Evolutionary conservation across 1,284 basidiomycete species (phyloP).

Genomic region (Retiboletus flavoniger): DNA sequence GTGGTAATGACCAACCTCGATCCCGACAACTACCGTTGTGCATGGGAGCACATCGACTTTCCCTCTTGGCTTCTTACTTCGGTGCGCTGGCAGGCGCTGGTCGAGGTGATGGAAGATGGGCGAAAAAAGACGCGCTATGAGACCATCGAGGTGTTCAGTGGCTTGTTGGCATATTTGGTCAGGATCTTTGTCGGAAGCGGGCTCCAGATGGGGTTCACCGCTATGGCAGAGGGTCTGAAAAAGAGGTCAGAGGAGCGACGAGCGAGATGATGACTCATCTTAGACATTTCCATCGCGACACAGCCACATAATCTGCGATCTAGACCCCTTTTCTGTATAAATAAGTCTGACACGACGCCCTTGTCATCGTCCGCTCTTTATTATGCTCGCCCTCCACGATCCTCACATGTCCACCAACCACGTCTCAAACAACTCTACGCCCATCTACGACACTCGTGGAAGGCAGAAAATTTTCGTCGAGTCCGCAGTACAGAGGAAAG

Average conservation of each 20-base stretch:
- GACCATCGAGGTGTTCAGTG: constrained; percentile 60
- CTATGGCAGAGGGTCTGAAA: constrained; percentile 61
- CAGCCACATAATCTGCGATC: constrained; percentile 27
- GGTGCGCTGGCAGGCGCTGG: constrained; percentile 66
- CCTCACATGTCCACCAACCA: constrained; percentile 10
- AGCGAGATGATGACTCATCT: constrained; percentile 17
- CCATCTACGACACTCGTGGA: constrained; percentile 27
- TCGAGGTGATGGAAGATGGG: constrained; percentile 43
- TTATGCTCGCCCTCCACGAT: constrained; percentile 21
- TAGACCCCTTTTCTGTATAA: constrained; percentile 16
- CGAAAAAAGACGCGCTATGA: constrained; percentile 57
- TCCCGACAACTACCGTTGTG: constrained; percentile 48
- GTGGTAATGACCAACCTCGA: constrained; percentile 50
- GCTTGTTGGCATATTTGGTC: constrained; percentile 56
- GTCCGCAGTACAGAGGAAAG: constrained; percentile 26
- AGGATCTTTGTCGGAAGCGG: constrained; percentile 44
- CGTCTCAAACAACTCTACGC: background rate
- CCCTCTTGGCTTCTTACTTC: constrained; percentile 49
- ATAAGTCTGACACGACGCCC: constrained; percentile 17
- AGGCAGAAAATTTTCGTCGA: constrained; percentile 31
- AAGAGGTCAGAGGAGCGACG: constrained; percentile 42
- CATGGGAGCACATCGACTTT: constrained; percentile 52
- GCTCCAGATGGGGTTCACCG: constrained; percentile 48
- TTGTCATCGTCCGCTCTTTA: constrained; percentile 8
- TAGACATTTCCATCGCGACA: constrained; percentile 30